Percentiles rank a stretch among this genome's conserved stretches.
These are phyloP conservation scores for Pseudoturritis turrita DNA, from an alignment of 345 rosid genomes.

Conservation along the genomic window DNA sequence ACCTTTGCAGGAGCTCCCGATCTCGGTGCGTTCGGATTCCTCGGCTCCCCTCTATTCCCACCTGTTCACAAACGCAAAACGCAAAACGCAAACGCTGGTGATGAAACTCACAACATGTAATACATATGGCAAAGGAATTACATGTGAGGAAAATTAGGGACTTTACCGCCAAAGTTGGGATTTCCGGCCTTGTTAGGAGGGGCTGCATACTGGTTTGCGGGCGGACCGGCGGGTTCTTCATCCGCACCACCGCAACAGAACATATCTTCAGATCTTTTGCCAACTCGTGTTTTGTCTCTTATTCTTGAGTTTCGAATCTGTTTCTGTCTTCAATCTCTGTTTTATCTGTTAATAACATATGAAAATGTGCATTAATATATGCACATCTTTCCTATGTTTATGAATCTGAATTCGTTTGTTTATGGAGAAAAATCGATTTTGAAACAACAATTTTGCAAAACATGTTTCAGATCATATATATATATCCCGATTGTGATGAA, in stretches of 20 bases:
- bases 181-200: constrained; percentile 71
- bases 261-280: constrained; percentile 41
- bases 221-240: constrained; percentile 71
- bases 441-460: not conserved
- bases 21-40: constrained; percentile 43
- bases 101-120: not conserved
- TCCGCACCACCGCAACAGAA: constrained; percentile 89
- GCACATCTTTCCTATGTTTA: not conserved
- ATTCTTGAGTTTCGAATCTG: constrained; percentile 6
- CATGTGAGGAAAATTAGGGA: not conserved
- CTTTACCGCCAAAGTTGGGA: constrained; percentile 39
- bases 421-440: not conserved
- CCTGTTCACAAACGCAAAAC: constrained; percentile 30
- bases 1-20: constrained; percentile 71
- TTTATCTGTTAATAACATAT: constrained; percentile 21
- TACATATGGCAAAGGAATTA: not conserved
- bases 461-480: not conserved
- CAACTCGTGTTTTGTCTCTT: constrained; percentile 16
- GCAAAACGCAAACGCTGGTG: not conserved
- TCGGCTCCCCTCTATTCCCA: constrained; percentile 71
- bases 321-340: constrained; percentile 1
- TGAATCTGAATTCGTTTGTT: not conserved
- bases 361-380: not conserved
- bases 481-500: not conserved
- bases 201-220: constrained; percentile 61